Evolutionary conservation across 768 basidiomycete species (phyloP), one percentile per base, ranked within the genome.

Genomic region (Fistulinella prunicolor): DNA sequence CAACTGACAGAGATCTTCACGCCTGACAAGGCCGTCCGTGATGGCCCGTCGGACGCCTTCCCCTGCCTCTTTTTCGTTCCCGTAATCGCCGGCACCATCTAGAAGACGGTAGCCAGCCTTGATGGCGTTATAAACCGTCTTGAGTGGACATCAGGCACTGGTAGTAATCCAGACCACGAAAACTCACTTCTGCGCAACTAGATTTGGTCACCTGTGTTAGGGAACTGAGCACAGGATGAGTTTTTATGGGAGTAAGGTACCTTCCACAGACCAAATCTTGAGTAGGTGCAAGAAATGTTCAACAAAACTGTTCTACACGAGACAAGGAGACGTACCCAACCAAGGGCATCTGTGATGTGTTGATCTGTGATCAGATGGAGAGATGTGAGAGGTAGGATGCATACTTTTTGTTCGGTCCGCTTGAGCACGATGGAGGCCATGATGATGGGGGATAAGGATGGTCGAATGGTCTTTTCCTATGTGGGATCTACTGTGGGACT

Each of bases 51-150:
- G 76, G 48, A 94, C 77, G 54, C 91, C 91, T 58, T 83, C 76
- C 2, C 88, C 90, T 5, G 86, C 85, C 26, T 92, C 83, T 60
- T 83, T 87, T 70, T 95, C 93, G 55, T 95, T 94, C 8, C 87
- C 91, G 64, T 92, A 93, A 70, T 90, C 89, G 55, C 82, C 81
- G 26, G 90, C 90, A 51, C 88, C 85, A 47, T 93, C 91, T 46
- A 95, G 75, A 46, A 95, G 85, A 52, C 92, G 82, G 65, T 91
- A 93, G 1, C 93, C 92, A 21, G 76, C 73, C 65, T 90, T 90
- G 71, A 94, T 86, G 16, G 92, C 89, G 48, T 84, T 71, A 74
- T 91, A 92, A 42, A 94, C 90, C 44, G 79, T 82, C 80, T 89
- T 58, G 30, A 40, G 36, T 29, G 12, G 19, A 44, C 5, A 19